Base-by-base conservation (phyloP, 192 early-diverging fungal species). In the Jimgerdemannia flammicorona region DNA sequence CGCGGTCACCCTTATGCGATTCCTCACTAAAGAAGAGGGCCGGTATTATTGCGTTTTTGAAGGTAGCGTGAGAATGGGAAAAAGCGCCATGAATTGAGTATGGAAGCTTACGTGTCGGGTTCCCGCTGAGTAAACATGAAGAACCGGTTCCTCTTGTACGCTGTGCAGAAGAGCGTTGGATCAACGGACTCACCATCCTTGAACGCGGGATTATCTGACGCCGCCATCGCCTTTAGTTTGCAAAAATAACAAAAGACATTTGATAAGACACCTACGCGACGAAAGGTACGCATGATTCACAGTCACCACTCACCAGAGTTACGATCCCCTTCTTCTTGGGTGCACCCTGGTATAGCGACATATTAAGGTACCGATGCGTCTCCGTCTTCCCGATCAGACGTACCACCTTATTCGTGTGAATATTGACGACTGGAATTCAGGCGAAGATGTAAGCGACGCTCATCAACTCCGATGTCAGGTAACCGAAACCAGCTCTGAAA, bases 61-160 rank as follows among this genome's bases (percentile, higher is more conserved):
- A 72, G 8, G n/a, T 42, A 43, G 10, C 49, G 10, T 75, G 65
- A 66, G 42, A 3, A 70, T 70, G 11, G 14, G 17, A 67, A 63
- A 66, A 29, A 29, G 19, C 3, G 11, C 17, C 76, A 67, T 42
- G 20, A 78, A 40, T n/a, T 74, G 63, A 49, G 67, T 54, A 40
- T 3, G 4, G 20, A 69, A 41, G 80, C 87, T 71, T 83, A 91
- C 84, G 88, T 84, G 70, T 94, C 93, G 2, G 97, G 95, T 72
- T 98, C 96, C 14, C 95, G 88, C 14, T 83, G 84, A 0, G 96
- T 95, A 77, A 98, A 95, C 86, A 97, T 92, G 84, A 92, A 99
- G 73, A 99, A 99, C 68, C 98, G 89, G 72, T 98, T 99, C 18
- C 92, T 84, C 69, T 95, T 95, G 73, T 91, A 96, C 0, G 95